Conservation (phyloP, 495 filamentous ascomycete genomes). For the Friedmanniomyces simplex region DNA sequence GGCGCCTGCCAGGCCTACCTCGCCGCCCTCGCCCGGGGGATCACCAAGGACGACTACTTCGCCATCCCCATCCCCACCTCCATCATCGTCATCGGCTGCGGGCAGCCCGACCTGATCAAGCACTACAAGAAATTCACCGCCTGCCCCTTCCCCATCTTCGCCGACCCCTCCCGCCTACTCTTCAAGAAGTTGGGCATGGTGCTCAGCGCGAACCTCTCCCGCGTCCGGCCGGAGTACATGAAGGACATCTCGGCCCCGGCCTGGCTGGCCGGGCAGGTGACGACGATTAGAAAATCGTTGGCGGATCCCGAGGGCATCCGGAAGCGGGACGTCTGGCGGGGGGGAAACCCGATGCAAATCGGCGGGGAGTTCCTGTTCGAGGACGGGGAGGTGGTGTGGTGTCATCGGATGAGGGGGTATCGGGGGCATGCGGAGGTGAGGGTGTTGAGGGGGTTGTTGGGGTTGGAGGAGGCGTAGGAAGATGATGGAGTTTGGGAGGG, state of each 20-base stretch:
- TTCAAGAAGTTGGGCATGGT: constrained; percentile 67
- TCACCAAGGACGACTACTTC: constrained; percentile 60
- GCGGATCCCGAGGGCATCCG: constrained; percentile 17
- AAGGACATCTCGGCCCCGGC: constrained; percentile 47
- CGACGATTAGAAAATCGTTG: constrained; percentile 5
- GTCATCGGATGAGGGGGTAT: constrained; percentile 72
- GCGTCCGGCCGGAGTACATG: constrained; percentile 55
- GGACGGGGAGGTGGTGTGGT: constrained; percentile 61
- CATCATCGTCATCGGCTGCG: constrained; percentile 69
- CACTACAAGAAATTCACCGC: constrained; percentile 51
- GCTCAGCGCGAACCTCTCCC: constrained; percentile 49
- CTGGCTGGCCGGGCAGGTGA: constrained; percentile 37
- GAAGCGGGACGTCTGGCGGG: constrained; percentile 36
- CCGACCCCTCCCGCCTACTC: constrained; percentile 59
- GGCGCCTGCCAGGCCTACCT: constrained; percentile 47
- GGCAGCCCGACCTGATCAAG: constrained; percentile 59
- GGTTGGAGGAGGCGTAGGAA: constrained; percentile 36
- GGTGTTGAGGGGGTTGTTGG: constrained; percentile 51
- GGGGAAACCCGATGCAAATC: constrained; percentile 58
- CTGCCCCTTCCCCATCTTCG: constrained; percentile 73
- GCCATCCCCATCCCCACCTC: constrained; percentile 53
- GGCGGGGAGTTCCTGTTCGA: constrained; percentile 84
- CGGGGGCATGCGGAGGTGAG: constrained; percentile 65
- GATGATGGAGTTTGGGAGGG: neutral
- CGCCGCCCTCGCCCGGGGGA: constrained; percentile 9